These are phyloP conservation scores for Diaporthe nobilis DNA, from an alignment of 2,329 filamentous ascomycete genomes.

Conservation along the genomic window DNA sequence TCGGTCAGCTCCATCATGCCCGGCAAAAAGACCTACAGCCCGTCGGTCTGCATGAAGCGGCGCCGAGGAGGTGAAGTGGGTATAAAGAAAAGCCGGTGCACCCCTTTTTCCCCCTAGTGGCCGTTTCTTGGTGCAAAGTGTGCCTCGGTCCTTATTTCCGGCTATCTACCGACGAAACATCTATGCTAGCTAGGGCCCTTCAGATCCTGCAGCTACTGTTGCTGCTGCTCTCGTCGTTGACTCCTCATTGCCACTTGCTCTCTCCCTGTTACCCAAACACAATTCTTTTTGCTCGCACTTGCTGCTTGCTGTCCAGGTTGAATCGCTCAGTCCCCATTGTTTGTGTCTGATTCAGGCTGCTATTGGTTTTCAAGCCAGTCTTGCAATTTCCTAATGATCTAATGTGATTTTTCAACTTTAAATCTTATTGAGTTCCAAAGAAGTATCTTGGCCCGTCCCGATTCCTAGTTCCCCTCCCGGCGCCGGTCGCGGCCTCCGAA, in stretches of 20 bases:
- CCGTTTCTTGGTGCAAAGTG: not conserved
- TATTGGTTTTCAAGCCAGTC: no score
- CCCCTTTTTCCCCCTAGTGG: slow-evolving; percentile 8
- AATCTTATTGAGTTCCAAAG: not conserved
- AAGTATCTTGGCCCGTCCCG: not conserved
- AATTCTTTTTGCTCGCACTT: not conserved
- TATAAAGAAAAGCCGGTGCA: not conserved
- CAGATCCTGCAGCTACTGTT: slow-evolving; percentile 17
- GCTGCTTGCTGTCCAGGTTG: not conserved
- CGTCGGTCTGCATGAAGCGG: not conserved
- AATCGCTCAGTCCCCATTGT: not conserved
- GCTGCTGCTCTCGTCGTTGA: not conserved
- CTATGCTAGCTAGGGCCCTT: not conserved
- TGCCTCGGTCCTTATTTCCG: slow-evolving; percentile 25
- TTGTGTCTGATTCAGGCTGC: not conserved
- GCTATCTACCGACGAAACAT: slow-evolving; percentile 11
- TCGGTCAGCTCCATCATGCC: not conserved
- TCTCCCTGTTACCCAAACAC: not conserved
- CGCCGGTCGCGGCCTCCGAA: slow-evolving; percentile 25
- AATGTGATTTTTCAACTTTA: not conserved
- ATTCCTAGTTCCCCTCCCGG: not conserved
- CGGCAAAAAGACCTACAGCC: not conserved
- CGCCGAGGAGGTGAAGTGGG: not conserved
- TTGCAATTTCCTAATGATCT: not conserved
- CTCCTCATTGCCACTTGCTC: slow-evolving; percentile 24